Percentiles rank a stretch among this genome's conserved stretches.
These are phyloP conservation scores for Microsporum canis DNA, from an alignment of 2,329 filamentous ascomycete genomes.

Conservation along the genomic window DNA sequence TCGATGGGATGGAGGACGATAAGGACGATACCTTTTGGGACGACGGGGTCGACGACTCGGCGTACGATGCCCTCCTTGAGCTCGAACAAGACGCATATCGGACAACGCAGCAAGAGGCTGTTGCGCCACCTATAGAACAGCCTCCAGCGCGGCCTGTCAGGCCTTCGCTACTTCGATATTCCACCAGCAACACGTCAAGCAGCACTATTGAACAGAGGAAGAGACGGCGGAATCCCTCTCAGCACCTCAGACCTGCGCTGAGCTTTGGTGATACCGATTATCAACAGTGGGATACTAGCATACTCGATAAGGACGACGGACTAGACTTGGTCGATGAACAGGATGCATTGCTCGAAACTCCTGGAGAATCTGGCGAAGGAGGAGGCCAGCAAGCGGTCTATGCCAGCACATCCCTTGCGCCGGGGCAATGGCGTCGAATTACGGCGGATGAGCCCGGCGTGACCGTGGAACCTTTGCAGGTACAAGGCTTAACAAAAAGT, in stretches of 20 bases:
- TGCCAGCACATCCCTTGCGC: not conserved
- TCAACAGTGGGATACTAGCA: conserved; percentile 5
- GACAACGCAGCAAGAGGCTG: conserved; percentile 29
- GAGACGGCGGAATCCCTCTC: conserved; percentile 7
- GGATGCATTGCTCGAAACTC: not conserved
- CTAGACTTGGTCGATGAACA: conserved; percentile 4
- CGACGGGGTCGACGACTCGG: conserved; percentile 36
- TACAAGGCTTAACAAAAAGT: not conserved
- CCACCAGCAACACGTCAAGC: conserved; percentile 4
- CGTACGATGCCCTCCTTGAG: conserved; percentile 32
- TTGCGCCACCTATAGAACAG: conserved; percentile 2
- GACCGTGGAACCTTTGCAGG: not conserved
- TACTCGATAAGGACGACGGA: not conserved
- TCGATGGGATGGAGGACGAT: conserved; percentile 22
- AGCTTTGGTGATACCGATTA: conserved; percentile 34
- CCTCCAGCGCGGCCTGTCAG: not conserved
- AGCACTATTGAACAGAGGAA: not conserved
- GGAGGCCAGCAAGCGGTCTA: not conserved
- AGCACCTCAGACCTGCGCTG: conserved; percentile 20
- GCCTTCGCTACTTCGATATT: conserved; percentile 2
- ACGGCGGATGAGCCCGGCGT: not conserved
- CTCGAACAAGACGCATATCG: conserved; percentile 37
- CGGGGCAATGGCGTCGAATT: conserved; percentile 2
- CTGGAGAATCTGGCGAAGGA: not conserved
- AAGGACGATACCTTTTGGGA: conserved; percentile 39